These are phyloP conservation scores for Wickerhamiella kazuoi DNA, from an alignment of 805 yeast species.

Conservation along the genomic window DNA sequence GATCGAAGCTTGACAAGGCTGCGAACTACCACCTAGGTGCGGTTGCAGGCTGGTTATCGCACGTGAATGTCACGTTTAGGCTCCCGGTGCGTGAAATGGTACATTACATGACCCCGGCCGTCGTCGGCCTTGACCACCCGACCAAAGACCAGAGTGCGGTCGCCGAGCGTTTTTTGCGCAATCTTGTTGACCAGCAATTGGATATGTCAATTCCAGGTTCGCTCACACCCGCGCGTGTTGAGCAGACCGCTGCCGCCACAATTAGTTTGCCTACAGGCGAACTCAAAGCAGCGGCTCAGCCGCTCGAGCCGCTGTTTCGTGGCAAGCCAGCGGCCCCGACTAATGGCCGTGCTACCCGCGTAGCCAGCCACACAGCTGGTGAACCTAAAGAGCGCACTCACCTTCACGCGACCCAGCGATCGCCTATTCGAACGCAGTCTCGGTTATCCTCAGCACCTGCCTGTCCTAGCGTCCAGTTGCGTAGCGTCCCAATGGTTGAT, in stretches of 20 bases:
- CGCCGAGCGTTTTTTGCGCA: conserved; percentile 36
- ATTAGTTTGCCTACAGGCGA: neutral
- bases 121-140: conserved; percentile 35
- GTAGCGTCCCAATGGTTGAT: neutral
- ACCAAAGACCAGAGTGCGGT: conserved; percentile 33
- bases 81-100: conserved; percentile 18
- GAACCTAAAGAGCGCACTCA: too few relatives aligned
- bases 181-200: conserved; percentile 26
- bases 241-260: neutral
- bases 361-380: too few relatives aligned
- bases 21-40: neutral
- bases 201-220: too few relatives aligned
- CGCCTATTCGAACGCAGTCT: conserved; percentile 25
- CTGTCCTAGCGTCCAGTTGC: neutral
- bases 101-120: conserved; percentile 34
- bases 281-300: neutral
- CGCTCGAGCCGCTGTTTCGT: neutral
- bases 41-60: conserved; percentile 1
- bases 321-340: too few relatives aligned
- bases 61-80: conserved; percentile 3
- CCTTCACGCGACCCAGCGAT: neutral
- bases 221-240: too few relatives aligned
- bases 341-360: too few relatives aligned
- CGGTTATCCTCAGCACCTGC: neutral
- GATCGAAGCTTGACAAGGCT: conserved; percentile 15